Base-by-base conservation (phyloP, 2,329 filamentous ascomycete species). In the Botrytis paeoniae region DNA sequence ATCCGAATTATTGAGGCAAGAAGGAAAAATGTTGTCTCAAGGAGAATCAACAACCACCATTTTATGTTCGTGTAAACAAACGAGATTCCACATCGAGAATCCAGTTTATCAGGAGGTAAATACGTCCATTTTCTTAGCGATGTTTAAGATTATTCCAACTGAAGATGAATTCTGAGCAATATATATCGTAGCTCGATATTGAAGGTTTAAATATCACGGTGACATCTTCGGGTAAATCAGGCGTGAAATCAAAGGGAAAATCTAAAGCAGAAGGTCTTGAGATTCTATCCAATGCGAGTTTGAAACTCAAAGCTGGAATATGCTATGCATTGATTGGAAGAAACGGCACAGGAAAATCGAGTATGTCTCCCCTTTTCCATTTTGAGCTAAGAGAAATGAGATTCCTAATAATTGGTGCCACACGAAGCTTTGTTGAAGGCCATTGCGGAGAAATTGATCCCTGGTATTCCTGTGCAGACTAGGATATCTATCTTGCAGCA, bases 321-420 rank as follows among this genome's bases (percentile, higher is more conserved):
- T 87, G 92, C 74, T 97, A 97, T 84, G 93, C 93, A 0, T 84
- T 97, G 2, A 85, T 95, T 32, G 94, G 93, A 0, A 87, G 92
- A 10, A 97, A 97, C 82, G 93, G 93, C 0, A 92, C 90, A 2
- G 94, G 93, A 9, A 97, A 97, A 80, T 95, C 92, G 6, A 95
- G 90, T 91, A 82, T 81, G 86, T 79, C 12, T n/a, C 25, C 25
- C 48, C 48, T 16, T 54, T n/a, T 54, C 25, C 25, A n/a, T 7
- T 8, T n/a, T n/a, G 25, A n/a, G 48, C 48, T 1, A 54, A 54
- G 48, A 12, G 2, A 54, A n/a, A 54, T 61, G 48, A 74, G 54
- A 73, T 66, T 59, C 32, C 70, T 57, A 22, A 5, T 37, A 39
- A 37, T 63, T 51, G n/a, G 14, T 37, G 25, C 25, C n/a, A 41